phyloP scores from a whole-genome alignment of 768 basidiomycete species.

The Boletus reticuloceps region DNA sequence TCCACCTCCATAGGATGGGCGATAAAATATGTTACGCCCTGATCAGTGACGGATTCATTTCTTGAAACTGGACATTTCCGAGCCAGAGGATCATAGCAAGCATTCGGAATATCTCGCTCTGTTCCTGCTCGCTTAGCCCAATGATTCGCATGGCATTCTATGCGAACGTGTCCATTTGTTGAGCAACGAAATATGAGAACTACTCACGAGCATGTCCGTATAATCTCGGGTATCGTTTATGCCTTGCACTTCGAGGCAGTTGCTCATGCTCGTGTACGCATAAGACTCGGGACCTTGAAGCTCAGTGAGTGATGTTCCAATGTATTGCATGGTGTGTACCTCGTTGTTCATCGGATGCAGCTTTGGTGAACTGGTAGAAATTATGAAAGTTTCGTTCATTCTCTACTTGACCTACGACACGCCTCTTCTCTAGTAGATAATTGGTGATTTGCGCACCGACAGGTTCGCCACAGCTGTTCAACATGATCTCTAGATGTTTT shows the following conservation, averaged over 20 bases:
- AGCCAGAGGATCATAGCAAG: slow-evolving; percentile 92
- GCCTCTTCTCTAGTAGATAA: slow-evolving; percentile 94
- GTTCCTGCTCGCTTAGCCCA: slow-evolving; percentile 81
- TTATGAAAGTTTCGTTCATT: slow-evolving; percentile 98
- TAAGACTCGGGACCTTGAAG: slow-evolving; percentile 96
- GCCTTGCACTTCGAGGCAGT: slow-evolving; percentile 86
- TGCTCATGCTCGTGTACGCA: slow-evolving; percentile 88
- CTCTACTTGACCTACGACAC: slow-evolving; percentile 94
- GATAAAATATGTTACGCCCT: slow-evolving; percentile 88
- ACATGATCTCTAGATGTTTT: slow-evolving; percentile 99
- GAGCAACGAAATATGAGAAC: background rate
- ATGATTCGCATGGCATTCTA: slow-evolving; percentile 94
- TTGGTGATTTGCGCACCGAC: slow-evolving; percentile 98
- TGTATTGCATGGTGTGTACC: slow-evolving; percentile 45
- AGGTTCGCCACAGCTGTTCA: slow-evolving; percentile 88
- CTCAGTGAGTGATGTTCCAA: slow-evolving; percentile 10
- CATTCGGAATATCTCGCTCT: slow-evolving; percentile 91
- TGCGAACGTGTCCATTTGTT: background rate
- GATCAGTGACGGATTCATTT: slow-evolving; percentile 77
- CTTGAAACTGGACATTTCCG: slow-evolving; percentile 89
- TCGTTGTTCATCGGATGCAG: slow-evolving; percentile 83
- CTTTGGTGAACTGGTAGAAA: slow-evolving; percentile 99
- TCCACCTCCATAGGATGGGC: slow-evolving; percentile 94
- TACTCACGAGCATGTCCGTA: slow-evolving; percentile 77
- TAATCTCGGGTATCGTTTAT: slow-evolving; percentile 91